Evolutionary conservation across 2,329 filamentous ascomycete species (phyloP), one percentile per base, ranked within the genome.

Genomic region (Ophiostoma tasmaniense): DNA sequence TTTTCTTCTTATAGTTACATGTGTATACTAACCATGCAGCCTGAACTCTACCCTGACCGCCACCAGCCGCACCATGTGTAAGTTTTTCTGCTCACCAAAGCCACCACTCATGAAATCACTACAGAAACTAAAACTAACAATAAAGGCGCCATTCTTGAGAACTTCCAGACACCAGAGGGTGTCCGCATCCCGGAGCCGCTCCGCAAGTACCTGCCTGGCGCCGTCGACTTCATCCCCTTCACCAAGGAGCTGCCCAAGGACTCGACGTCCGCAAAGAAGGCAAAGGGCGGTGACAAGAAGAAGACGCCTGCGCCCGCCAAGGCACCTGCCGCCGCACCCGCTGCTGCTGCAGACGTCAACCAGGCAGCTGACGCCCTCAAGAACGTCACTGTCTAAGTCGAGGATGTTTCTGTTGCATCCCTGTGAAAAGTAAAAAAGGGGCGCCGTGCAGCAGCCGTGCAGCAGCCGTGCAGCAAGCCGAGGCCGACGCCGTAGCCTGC

Each of bases 111-210:
- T n/a, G n/a, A n/a, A n/a, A n/a, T n/a, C n/a, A n/a, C n/a, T n/a
- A n/a, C n/a, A n/a, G n/a, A 10, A 42, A n/a, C 7, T 8, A 33
- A 61, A 28, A 52, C 69, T 70, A 55, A 70, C 69, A 11, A 2
- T 4, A 0, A 22, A 73, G 72, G 72, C 42, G 72, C 72, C 78
- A 84, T 99, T 61, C 85, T 99, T 52, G 95, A 99, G 81, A 99
- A 98, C 81, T 98, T 94, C 80, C 95, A 99, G 82, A 95, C 89
- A 0, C 89, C 93, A 76, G 90, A 92, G 83, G 92, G 92, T 72
- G 84, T 96, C 74, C 85, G 85, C 69, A 89, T 97, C 42, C 93
- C 93, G 0, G 90, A 93, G 79, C 89, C 90, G 64, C 84, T 97
- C 71, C 87, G 91, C 74, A 94, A 93, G 80, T 98, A 96, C 78